Conservation (phyloP, 2,329 filamentous ascomycete genomes). For the Neurospora sp. region DNA sequence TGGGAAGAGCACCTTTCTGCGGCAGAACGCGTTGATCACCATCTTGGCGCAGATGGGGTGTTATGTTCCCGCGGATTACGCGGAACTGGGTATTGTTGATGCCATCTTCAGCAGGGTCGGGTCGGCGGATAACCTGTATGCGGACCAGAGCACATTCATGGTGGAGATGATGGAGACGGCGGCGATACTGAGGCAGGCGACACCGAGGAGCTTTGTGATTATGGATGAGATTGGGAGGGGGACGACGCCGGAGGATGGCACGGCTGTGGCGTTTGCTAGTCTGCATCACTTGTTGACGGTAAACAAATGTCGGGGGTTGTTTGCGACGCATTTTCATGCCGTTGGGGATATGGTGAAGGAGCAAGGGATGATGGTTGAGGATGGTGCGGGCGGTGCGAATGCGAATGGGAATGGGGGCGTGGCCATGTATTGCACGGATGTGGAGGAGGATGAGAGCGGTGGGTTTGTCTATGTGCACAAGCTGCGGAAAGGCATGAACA, state of each 20-base stretch:
- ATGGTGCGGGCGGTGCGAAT: constrained; percentile 22
- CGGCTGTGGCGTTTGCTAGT: constrained; percentile 81
- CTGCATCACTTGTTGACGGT: constrained; percentile 71
- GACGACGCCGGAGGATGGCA: constrained; percentile 86
- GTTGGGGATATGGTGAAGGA: constrained; percentile 65
- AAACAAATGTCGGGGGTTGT: constrained; percentile 72
- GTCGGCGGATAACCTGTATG: constrained; percentile 89
- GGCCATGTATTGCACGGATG: constrained; percentile 79
- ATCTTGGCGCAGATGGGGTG: constrained; percentile 88
- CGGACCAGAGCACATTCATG: constrained; percentile 97
- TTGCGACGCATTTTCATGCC: constrained; percentile 89
- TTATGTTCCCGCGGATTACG: constrained; percentile 82
- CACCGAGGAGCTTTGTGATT: constrained; percentile 77
- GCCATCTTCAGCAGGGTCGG: constrained; percentile 90
- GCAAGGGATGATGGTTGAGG: constrained; percentile 30
- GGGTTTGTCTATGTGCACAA: constrained; percentile 83
- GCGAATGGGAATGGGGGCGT: constrained; percentile 30
- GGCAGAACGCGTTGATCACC: constrained; percentile 90
- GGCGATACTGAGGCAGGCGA: constrained; percentile 77
- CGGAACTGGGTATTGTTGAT: constrained; percentile 84
- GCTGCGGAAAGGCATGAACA: constrained; percentile 72
- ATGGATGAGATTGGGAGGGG: constrained; percentile 98
- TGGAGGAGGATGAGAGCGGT: constrained; percentile 59
- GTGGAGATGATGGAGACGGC: constrained; percentile 98
- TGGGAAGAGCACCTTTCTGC: constrained; percentile 90